These are phyloP conservation scores for Penicillium sp. DNA, from an alignment of 2,329 filamentous ascomycete genomes.

Conservation along the genomic window DNA sequence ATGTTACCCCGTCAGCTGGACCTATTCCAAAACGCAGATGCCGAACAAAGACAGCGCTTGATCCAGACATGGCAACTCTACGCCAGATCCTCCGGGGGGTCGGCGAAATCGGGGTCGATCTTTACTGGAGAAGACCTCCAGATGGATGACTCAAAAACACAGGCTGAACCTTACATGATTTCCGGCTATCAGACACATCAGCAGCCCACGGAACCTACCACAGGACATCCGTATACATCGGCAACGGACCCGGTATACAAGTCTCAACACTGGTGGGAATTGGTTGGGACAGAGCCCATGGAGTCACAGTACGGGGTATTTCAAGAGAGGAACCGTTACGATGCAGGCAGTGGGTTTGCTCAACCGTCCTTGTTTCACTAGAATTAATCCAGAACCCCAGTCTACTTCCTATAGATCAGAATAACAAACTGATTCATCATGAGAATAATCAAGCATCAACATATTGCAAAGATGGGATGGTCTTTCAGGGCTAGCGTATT, in stretches of 20 bases:
- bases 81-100: conserved; percentile 41
- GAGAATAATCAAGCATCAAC: not conserved
- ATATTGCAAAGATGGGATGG: not conserved
- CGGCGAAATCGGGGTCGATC: not conserved
- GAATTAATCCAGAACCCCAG: not conserved
- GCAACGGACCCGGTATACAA: conserved; percentile 46
- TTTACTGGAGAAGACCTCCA: conserved; percentile 31
- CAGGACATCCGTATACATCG: conserved; percentile 33
- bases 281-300: conserved; percentile 28
- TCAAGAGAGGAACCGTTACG: conserved; percentile 32
- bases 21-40: conserved; percentile 74
- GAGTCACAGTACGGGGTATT: conserved; percentile 42
- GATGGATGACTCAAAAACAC: conserved; percentile 41
- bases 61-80: conserved; percentile 84
- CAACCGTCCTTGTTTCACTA: not conserved
- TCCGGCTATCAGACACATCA: conserved; percentile 75
- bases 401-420: not conserved
- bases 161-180: conserved; percentile 78
- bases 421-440: not conserved
- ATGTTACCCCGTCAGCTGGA: conserved; percentile 74
- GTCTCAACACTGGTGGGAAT: conserved; percentile 40
- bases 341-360: conserved; percentile 13
- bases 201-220: conserved; percentile 28
- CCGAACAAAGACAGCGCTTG: conserved; percentile 70
- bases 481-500: not conserved